Conservation (phyloP, 176 grass and related monocot genomes). For the Musa acuminata region DNA sequence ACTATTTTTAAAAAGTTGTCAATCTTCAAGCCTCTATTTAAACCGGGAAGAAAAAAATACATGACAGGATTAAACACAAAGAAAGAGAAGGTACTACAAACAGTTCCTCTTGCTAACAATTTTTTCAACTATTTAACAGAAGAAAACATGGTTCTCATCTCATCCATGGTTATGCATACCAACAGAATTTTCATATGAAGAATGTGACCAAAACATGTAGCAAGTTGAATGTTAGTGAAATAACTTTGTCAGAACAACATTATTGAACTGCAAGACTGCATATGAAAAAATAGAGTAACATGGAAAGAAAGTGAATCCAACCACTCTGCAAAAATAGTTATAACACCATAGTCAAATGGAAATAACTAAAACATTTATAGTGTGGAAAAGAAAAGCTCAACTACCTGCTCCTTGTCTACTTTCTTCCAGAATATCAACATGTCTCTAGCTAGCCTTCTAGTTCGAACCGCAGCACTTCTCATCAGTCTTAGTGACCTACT, state of each 20-base stretch:
- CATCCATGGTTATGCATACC: not conserved
- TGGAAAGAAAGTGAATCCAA: not conserved
- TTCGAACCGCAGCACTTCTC: slow-evolving; percentile 80
- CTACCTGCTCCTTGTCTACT: slow-evolving; percentile 97
- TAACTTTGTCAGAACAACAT: not conserved
- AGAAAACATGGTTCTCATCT: too few relatives aligned
- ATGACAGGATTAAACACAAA: too few relatives aligned
- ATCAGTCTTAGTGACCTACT: slow-evolving; percentile 90
- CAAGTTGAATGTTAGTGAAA: not conserved
- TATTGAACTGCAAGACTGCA: not conserved
- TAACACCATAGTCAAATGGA: not conserved
- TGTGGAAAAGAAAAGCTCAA: slow-evolving; percentile 9
- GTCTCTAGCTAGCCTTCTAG: slow-evolving; percentile 87
- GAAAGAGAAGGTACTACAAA: too few relatives aligned
- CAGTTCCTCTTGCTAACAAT: too few relatives aligned
- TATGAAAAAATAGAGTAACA: not conserved
- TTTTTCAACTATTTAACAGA: too few relatives aligned
- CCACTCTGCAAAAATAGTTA: not conserved
- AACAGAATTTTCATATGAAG: not conserved
- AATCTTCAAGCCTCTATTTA: not conserved
- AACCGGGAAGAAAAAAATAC: too few relatives aligned
- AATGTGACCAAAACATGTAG: not conserved
- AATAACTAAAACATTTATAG: not conserved
- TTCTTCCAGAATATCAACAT: slow-evolving; percentile 99
- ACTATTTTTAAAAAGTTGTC: not conserved